Conservation (phyloP, 192 early-diverging fungal genomes). For the Cladochytrium replicatum region DNA sequence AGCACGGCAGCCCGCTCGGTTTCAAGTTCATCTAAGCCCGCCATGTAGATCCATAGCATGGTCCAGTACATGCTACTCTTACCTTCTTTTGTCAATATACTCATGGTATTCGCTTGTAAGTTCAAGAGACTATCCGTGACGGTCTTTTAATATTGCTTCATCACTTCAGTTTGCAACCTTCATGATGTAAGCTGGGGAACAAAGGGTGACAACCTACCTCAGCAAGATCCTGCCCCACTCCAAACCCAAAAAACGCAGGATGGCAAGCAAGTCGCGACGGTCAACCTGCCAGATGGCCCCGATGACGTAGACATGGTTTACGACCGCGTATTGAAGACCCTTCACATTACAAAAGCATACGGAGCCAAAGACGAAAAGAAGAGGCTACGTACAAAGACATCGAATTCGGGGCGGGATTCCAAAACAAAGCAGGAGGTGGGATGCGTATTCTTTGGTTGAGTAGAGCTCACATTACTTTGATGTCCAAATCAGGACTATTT, state of each 20-base stretch:
- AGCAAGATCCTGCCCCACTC: constrained; percentile 58
- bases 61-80: constrained; percentile 37
- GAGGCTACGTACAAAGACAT: constrained; percentile 27
- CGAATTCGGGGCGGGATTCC: constrained; percentile 35
- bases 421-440: constrained; percentile 22
- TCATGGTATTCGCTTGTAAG: constrained; percentile 38
- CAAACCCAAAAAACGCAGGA: constrained; percentile 54
- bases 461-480: background rate
- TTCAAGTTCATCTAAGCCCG: background rate
- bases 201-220: constrained; percentile 37
- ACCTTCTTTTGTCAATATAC: constrained; percentile 34
- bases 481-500: constrained; percentile 24
- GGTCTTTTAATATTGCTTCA: background rate
- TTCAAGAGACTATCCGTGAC: constrained; percentile 1
- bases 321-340: constrained; percentile 48
- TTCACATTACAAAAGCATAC: constrained; percentile 24
- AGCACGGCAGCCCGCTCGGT: constrained; percentile 6
- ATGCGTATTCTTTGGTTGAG: background rate
- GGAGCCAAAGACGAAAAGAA: constrained; percentile 42
- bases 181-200: constrained; percentile 55
- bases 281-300: constrained; percentile 58
- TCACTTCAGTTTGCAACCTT: constrained; percentile 33
- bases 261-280: constrained; percentile 52
- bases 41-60: constrained; percentile 12
- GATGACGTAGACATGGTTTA: constrained; percentile 69